Evolutionary conservation across 2,329 filamentous ascomycete genomes (phyloP).

Genomic region (Cadophora sp.): DNA sequence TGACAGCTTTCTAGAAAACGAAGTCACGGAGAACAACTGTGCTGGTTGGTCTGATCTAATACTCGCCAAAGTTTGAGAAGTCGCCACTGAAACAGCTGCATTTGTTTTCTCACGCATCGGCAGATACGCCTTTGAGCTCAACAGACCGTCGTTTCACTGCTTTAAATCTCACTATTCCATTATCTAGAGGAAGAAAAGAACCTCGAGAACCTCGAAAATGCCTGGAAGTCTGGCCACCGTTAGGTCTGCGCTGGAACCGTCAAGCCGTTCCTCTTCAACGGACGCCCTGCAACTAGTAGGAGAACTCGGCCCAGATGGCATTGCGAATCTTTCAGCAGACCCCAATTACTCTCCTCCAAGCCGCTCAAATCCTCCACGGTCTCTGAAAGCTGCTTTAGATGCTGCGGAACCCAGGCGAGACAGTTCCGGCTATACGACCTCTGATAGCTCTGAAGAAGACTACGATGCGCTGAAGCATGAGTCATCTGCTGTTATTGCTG

Average conservation of each 20-base stretch:
- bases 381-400: slow-evolving; percentile 40
- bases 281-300: slow-evolving; percentile 34
- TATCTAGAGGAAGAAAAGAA: background rate
- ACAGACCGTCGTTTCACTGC: background rate
- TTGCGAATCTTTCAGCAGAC: slow-evolving; percentile 33
- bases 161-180: background rate
- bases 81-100: background rate
- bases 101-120: background rate
- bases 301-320: slow-evolving; percentile 35
- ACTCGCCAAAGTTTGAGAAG: background rate
- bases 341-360: slow-evolving; percentile 17
- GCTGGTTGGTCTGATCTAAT: background rate
- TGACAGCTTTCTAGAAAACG: background rate
- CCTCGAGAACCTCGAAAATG: background rate
- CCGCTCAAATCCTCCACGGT: slow-evolving; percentile 33
- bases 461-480: slow-evolving; percentile 43
- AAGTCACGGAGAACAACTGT: background rate
- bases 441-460: slow-evolving; percentile 44
- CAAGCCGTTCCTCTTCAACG: slow-evolving; percentile 32
- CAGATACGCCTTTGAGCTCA: background rate
- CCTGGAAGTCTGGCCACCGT: background rate
- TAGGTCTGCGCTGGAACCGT: background rate
- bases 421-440: slow-evolving; percentile 30
- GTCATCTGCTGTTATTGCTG: slow-evolving; percentile 38
- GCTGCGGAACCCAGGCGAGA: slow-evolving; percentile 22